Conservation (phyloP, 2,329 filamentous ascomycete genomes). For the Hymenoscyphus infarciens region DNA sequence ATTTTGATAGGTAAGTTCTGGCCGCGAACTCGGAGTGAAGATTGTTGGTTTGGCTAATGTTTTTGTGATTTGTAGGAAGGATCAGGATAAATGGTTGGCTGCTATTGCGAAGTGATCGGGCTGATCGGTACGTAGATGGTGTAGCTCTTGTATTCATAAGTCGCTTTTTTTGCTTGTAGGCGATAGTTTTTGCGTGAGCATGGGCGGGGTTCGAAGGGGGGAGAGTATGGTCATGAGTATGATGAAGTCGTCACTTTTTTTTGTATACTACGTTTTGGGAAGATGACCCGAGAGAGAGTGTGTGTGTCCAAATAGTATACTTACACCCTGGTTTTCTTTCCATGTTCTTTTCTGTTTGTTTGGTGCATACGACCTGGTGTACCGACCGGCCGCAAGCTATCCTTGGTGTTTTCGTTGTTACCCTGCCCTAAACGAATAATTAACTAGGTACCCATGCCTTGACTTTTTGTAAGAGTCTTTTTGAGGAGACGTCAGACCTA, state of each 20-base stretch:
- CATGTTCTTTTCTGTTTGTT: too few species aligned
- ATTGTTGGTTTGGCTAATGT: constrained; percentile 14
- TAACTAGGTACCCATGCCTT: too few species aligned
- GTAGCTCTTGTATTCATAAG: neutral
- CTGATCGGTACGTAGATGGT: neutral
- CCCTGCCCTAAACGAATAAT: too few species aligned
- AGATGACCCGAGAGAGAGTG: too few species aligned
- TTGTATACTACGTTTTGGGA: neutral
- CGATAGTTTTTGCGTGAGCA: neutral
- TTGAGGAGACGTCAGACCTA: too few species aligned
- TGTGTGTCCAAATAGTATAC: too few species aligned
- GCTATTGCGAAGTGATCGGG: constrained; percentile 49
- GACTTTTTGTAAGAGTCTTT: too few species aligned
- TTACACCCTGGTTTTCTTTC: too few species aligned
- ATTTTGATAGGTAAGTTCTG: constrained; percentile 68
- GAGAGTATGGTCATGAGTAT: neutral
- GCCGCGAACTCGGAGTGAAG: neutral
- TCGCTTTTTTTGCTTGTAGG: neutral
- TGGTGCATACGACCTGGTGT: too few species aligned
- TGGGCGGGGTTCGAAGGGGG: neutral
- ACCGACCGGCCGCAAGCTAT: too few species aligned
- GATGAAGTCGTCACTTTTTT: neutral
- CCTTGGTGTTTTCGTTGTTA: too few species aligned
- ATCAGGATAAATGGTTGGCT: constrained; percentile 83
- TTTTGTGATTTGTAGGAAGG: constrained; percentile 46